Conservation (phyloP, 345 rosid species). For the Euphorbia tirucalli region DNA sequence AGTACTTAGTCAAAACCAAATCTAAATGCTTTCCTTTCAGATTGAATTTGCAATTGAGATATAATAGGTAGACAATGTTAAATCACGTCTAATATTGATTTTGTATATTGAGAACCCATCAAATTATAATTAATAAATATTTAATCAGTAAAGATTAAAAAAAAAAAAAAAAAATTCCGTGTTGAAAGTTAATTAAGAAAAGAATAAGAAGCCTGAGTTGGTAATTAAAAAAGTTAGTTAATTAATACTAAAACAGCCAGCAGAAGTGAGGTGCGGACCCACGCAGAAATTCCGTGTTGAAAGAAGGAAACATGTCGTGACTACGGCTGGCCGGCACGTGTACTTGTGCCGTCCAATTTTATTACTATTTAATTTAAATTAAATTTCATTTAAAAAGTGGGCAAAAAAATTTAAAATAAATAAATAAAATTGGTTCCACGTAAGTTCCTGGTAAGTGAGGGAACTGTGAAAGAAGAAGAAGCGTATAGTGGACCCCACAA, state of each 20-base stretch:
- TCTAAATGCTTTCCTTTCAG: too few species aligned
- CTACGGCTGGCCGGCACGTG: slow-evolving; percentile 45
- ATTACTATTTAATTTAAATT: neutral
- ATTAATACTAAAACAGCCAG: neutral
- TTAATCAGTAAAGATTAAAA: too few species aligned
- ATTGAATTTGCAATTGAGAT: too few species aligned
- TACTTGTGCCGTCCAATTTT: slow-evolving; percentile 33
- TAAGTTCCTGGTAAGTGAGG: slow-evolving; percentile 1
- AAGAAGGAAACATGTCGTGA: slow-evolving; percentile 27
- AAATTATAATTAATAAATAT: too few species aligned
- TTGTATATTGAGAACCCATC: too few species aligned
- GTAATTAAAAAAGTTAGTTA: neutral
- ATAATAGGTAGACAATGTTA: too few species aligned
- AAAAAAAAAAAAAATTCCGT: too few species aligned
- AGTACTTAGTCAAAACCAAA: too few species aligned
- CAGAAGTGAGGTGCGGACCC: slow-evolving; percentile 23
- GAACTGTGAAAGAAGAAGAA: too few species aligned
- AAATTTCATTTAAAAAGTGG: neutral
- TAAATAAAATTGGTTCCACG: neutral
- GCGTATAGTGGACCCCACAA: slow-evolving; percentile 6
- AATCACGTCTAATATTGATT: too few species aligned
- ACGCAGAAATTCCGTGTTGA: slow-evolving; percentile 37
- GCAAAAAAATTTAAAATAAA: neutral
- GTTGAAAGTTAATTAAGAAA: neutral
- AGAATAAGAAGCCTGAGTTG: neutral